Base-by-base conservation (phyloP, 106 monocot species). In the Dendrobium nobile region DNA sequence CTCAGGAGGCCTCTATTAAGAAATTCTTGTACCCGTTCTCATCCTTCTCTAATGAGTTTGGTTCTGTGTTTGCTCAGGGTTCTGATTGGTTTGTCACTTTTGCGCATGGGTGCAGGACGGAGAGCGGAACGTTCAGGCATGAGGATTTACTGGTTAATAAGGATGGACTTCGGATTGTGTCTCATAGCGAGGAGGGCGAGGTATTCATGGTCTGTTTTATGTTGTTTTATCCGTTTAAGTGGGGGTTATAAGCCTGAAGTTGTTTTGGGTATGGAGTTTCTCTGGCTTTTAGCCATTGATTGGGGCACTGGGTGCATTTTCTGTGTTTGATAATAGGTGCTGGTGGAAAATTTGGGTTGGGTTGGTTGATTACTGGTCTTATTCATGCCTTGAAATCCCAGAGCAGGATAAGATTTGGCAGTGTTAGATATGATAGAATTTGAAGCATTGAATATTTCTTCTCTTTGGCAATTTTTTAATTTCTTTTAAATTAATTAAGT, bases 81-180 rank as follows among this genome's bases (percentile, higher is more conserved):
- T 27, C 10, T 81, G 58, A 44, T 80, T 43, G 0, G 11, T 40
- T 75, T 80, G 20, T 28, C 10, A 45, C 45, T 45, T 45, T 45
- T 75, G 18, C 4, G 45, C 5, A 16, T 68, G 73, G 72, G 31
- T 27, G 37, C 73, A 92, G 93, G 79, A 93, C 93, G 41, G 86
- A 80, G 43, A 92, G 90, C 68, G 93, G 93, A 2, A 93, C 96
- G 37, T 96, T 96, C 48, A 91, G 84, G 82, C 92, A 81, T 78
- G 96, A 88, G 6, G 93, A 96, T 84, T 82, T 96, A 65, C 92
- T 92, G 18, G 96, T 96, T 28, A 94, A 94, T 82, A 96, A 86
- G 93, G 85, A 94, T 44, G 96, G 96, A 75, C 79, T 94, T 19
- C 84, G 94, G 85, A 92, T 96, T 48, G 89, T 94, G 70, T 84